These are phyloP conservation scores for Canavalia gladiata DNA, from an alignment of 306 rosid genomes.

Conservation along the genomic window DNA sequence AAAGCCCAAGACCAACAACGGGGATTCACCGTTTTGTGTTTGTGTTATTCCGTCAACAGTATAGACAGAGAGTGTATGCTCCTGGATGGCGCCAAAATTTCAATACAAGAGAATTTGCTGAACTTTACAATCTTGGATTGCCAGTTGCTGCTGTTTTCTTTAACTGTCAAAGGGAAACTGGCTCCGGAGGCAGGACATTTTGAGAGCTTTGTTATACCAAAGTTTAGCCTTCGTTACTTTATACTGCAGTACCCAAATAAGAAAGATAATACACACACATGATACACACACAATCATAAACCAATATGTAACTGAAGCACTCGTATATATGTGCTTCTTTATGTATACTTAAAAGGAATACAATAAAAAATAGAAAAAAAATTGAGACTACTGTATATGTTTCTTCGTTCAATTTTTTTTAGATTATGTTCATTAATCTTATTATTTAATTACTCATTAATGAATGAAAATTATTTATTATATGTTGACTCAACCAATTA, in stretches of 20 bases:
- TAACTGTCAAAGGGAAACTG: constrained; percentile 81
- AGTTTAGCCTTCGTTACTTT: not conserved
- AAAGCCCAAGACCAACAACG: constrained; percentile 71
- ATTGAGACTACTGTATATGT: too few species aligned
- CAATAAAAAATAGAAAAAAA: not conserved
- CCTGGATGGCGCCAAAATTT: constrained; percentile 92
- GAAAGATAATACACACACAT: not conserved
- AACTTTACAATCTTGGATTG: constrained; percentile 78
- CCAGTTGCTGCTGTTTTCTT: constrained; percentile 79
- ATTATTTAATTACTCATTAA: too few species aligned
- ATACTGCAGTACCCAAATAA: not conserved
- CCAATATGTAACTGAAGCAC: not conserved
- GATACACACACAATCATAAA: not conserved
- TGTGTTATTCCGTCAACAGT: constrained; percentile 71
- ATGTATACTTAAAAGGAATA: not conserved
- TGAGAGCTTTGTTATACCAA: not conserved
- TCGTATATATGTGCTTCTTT: not conserved
- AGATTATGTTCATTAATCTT: too few species aligned
- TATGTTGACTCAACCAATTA: too few species aligned
- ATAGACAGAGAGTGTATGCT: constrained; percentile 82
- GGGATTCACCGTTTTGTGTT: constrained; percentile 82
- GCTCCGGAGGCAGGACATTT: constrained; percentile 75
- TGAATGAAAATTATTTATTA: too few species aligned
- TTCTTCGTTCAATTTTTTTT: too few species aligned
- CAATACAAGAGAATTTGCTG: constrained; percentile 80